Evolutionary conservation across 306 rosid genomes (phyloP), one percentile per base, ranked within the genome.

Genomic region (Cicer chorassanicum): DNA sequence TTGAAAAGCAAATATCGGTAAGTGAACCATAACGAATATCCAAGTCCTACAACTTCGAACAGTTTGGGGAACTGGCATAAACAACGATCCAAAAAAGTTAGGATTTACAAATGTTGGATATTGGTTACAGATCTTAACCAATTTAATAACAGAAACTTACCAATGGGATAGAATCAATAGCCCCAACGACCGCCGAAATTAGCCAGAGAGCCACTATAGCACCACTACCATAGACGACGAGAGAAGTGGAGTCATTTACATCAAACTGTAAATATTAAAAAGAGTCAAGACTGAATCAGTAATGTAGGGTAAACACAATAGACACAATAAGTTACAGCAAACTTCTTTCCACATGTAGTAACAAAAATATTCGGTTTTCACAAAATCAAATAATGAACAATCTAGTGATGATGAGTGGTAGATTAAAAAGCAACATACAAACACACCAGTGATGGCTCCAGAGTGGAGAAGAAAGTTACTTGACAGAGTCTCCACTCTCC

Each of bases 81-180:
- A 21, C 6, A 78, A 73, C 34, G 63, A 76, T 65, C 65, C 60
- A 51, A 12, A 29, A 39, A 24, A 40, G 16, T 74, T 19, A 76
- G 21, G 24, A 24, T 57, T 44, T 1, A 4, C 0, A 38, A 39
- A 15, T 0, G 59, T 48, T 18, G 16, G 39, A 16, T 51, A 36
- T 19, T 4, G 4, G 72, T 54, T 67, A n/a, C 18, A 6, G 71
- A 84, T 16, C 7, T 12, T 55, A 29, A 49, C 5, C 51, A 0
- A 8, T n/a, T 45, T 64, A 1, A 39, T 5, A 29, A 6, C 49
- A 24, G 67, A 29, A 56, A 81, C 96, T 1, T 65, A 89, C 99
- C 93, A 95, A 7, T 14, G 99, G 99, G 54, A 95, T 85, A 62
- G 97, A 78, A 78, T 95, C 99, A 62, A 95, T 83, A 54, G 99